Conservation (phyloP, 805 yeast genomes). For the Lipomyces starkeyi region DNA sequence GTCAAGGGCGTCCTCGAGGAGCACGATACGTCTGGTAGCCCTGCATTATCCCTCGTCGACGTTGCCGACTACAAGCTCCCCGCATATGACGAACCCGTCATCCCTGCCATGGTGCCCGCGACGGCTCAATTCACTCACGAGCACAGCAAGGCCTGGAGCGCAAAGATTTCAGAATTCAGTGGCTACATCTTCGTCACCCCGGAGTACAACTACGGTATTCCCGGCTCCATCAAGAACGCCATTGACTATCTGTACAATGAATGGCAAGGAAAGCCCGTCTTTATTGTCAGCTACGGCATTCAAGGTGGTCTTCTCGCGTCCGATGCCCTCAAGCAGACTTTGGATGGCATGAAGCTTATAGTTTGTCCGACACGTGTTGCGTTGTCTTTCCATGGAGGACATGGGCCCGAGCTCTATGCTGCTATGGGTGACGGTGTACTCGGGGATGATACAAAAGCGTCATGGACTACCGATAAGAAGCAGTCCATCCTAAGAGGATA, state of each 20-base stretch:
- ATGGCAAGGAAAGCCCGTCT: slow-evolving; percentile 48
- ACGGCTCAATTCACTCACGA: slow-evolving; percentile 41
- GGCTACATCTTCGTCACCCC: slow-evolving; percentile 49
- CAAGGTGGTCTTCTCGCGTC: slow-evolving; percentile 21
- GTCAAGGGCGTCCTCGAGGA: slow-evolving; percentile 5
- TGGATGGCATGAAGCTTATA: slow-evolving; percentile 16
- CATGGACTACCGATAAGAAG: neutral
- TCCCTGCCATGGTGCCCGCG: slow-evolving; percentile 41
- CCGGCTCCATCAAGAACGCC: slow-evolving; percentile 50
- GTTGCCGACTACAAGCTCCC: slow-evolving; percentile 45
- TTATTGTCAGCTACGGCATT: slow-evolving; percentile 44
- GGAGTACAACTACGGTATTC: slow-evolving; percentile 50
- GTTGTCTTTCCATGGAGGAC: neutral
- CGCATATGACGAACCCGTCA: too few species aligned
- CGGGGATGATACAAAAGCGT: neutral
- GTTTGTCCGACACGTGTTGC: neutral
- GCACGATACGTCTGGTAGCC: neutral
- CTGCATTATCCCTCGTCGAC: slow-evolving; percentile 42
- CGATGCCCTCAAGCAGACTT: neutral
- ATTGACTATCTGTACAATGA: slow-evolving; percentile 48
- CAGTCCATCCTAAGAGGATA: neutral
- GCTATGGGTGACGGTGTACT: neutral
- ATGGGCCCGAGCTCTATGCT: neutral
- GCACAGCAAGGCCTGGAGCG: slow-evolving; percentile 38
- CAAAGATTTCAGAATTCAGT: slow-evolving; percentile 18